Percentiles rank a stretch among this genome's conserved stretches.
These are phyloP conservation scores for Umbelopsis sp. DNA, from an alignment of 192 early-diverging fungal species.

Conservation along the genomic window DNA sequence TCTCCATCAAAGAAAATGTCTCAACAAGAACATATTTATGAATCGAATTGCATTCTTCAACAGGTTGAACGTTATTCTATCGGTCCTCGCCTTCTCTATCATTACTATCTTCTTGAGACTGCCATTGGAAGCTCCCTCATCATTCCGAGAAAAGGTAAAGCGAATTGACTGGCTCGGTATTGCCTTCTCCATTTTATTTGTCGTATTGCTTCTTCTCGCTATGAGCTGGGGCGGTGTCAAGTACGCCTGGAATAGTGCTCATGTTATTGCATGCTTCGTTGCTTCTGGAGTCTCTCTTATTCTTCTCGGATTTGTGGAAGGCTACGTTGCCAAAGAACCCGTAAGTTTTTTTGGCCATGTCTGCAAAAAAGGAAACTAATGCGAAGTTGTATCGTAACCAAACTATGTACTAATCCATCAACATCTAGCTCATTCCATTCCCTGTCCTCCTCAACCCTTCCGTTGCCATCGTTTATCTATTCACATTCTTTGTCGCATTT, in stretches of 20 bases:
- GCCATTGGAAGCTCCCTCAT: conserved; percentile 41
- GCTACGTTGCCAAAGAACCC: conserved; percentile 57
- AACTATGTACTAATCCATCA: too few species aligned
- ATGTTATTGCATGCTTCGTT: conserved; percentile 56
- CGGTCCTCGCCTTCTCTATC: conserved; percentile 11
- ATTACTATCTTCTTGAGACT: conserved; percentile 54
- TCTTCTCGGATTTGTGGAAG: conserved; percentile 52
- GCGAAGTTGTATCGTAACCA: too few species aligned
- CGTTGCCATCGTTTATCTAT: conserved; percentile 51
- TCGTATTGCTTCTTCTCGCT: conserved; percentile 59
- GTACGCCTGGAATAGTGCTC: conserved; percentile 61
- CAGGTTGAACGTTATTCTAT: conserved; percentile 28
- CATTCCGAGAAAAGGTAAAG: conserved; percentile 52
- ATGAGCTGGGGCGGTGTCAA: conserved; percentile 62
- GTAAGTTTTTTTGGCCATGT: conserved; percentile 47
- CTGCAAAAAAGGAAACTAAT: too few species aligned
- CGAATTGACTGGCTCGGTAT: conserved; percentile 65
- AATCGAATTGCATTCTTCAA: not conserved
- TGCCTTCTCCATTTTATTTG: conserved; percentile 45
- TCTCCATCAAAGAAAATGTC: conserved; percentile 44
- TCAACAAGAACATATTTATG: conserved; percentile 24
- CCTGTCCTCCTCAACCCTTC: conserved; percentile 39
- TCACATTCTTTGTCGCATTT: conserved; percentile 60
- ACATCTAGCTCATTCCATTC: conserved; percentile 33
- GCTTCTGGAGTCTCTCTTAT: conserved; percentile 37